phyloP scores from a whole-genome alignment of 495 filamentous ascomycete genomes.

The Penicillium psychrofluorescens region DNA sequence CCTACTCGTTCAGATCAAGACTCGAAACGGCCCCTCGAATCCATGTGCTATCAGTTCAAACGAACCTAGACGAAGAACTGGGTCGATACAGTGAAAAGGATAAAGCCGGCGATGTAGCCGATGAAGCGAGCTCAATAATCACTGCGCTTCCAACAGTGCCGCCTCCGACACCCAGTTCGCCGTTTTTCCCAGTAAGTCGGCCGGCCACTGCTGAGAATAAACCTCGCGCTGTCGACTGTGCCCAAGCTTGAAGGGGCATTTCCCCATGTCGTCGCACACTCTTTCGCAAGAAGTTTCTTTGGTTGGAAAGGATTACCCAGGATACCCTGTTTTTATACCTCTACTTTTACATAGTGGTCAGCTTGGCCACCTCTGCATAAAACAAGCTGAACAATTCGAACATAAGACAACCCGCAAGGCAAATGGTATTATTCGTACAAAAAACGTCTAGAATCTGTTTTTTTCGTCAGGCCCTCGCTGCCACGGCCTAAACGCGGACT shows the following conservation, averaged over 20 bases:
- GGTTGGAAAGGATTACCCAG: too few relatives aligned
- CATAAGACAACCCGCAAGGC: neutral
- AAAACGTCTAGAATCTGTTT: slow-evolving; percentile 9
- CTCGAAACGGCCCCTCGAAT: slow-evolving; percentile 23
- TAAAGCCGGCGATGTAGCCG: neutral
- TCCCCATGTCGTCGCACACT: too few relatives aligned
- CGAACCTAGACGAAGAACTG: slow-evolving; percentile 18
- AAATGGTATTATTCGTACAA: slow-evolving; percentile 10
- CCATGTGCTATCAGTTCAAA: slow-evolving; percentile 27
- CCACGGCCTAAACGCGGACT: neutral
- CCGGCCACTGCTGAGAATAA: neutral
- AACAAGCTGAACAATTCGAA: neutral
- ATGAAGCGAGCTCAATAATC: neutral
- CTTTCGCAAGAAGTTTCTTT: too few relatives aligned
- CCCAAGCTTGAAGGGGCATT: too few relatives aligned
- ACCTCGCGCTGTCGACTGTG: neutral
- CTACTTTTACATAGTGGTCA: too few relatives aligned
- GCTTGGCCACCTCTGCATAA: too few relatives aligned
- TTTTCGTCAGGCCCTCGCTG: slow-evolving; percentile 3
- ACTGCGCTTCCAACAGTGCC: neutral
- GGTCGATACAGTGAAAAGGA: neutral
- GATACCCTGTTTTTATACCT: too few relatives aligned
- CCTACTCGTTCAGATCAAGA: slow-evolving; percentile 28
- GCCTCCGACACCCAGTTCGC: neutral
- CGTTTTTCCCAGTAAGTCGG: neutral